Base-by-base conservation (phyloP, 495 filamentous ascomycete genomes). In the Podospora pseudoanserina region DNA sequence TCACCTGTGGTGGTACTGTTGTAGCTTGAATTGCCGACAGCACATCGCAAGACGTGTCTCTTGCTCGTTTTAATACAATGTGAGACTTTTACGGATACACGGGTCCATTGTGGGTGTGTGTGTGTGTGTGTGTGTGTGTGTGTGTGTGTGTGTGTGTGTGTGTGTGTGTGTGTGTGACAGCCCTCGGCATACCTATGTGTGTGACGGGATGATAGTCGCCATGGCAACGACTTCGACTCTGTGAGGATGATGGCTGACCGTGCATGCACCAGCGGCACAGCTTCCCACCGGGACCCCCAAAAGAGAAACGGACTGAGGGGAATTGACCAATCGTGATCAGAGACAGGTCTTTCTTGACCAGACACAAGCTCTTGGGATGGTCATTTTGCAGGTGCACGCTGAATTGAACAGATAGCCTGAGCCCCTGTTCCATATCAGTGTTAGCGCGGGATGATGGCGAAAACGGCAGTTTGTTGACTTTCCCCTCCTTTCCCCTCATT, bases 391-490 rank as follows among this genome's bases (percentile, higher is more conserved):
- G 30, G 4, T 49, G 9, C 39, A 6, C 34, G 34, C 34, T 39
- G 34, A 39, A 39, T 39, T 39, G 5, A 11, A 39, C 11, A 39
- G 5, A 5, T 11, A 49, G 6, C 7, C 30, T 49, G 39, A 49
- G 5, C 39, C 13, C 9, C 15, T 0, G 39, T 49, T 49, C 39
- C 39, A 11, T 49, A 49, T 49, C 15, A 5, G 39, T 49, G 39
- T 16, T 49, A 49, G 39, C 39, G 39, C 4, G 30, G 30, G 30
- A 32, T 6, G 7, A 60, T 60, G 60, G 39, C 54, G 57, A 30
- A 27, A 65, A 68, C 70, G 57, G 65, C 19, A 61, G 59, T 61
- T 32, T 61, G 28, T 61, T 61, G 59, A 61, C 59, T 32, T 61
- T 27, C 28, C 16, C 27, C 23, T 32, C 27, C 27, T 61, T 32